A percentile compares a stretch with the other conserved stretches of the same genome.
These are phyloP conservation scores for Rhipidocladum racemiflorum DNA, from an alignment of 176 grass and related monocot genomes.

Conservation along the genomic window DNA sequence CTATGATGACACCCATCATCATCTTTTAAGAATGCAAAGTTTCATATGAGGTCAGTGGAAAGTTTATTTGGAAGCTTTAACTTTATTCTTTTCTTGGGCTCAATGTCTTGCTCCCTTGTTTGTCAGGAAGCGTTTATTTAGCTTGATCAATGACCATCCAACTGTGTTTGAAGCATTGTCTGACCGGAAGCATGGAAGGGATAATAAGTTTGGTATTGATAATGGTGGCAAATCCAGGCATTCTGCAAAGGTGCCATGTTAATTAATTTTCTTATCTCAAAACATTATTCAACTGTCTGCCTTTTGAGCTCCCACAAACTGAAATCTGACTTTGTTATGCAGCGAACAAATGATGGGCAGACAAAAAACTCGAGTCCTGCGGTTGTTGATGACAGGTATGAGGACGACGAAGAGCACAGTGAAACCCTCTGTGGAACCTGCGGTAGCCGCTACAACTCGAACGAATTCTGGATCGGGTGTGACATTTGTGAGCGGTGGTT, in stretches of 20 bases:
- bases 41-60: background rate
- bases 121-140: constrained; percentile 63
- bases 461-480: constrained; percentile 65
- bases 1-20: background rate
- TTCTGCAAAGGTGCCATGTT: constrained; percentile 41
- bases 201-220: constrained; percentile 42
- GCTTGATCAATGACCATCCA: constrained; percentile 59
- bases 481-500: constrained; percentile 72
- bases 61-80: background rate
- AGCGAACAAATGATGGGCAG: constrained; percentile 31
- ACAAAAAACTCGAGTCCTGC: constrained; percentile 22
- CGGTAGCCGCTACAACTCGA: constrained; percentile 42
- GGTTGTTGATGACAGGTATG: constrained; percentile 4
- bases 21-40: constrained; percentile 11
- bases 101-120: constrained; percentile 7
- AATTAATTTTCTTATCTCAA: constrained; percentile 10
- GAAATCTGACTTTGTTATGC: constrained; percentile 4
- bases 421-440: constrained; percentile 61
- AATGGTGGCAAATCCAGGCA: constrained; percentile 55
- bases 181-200: constrained; percentile 44
- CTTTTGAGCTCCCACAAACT: background rate
- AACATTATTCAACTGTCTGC: background rate
- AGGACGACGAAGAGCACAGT: constrained; percentile 49
- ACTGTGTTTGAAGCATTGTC: constrained; percentile 54
- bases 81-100: background rate